Conservation (phyloP, 306 rosid species). For the Prunus armeniaca region DNA sequence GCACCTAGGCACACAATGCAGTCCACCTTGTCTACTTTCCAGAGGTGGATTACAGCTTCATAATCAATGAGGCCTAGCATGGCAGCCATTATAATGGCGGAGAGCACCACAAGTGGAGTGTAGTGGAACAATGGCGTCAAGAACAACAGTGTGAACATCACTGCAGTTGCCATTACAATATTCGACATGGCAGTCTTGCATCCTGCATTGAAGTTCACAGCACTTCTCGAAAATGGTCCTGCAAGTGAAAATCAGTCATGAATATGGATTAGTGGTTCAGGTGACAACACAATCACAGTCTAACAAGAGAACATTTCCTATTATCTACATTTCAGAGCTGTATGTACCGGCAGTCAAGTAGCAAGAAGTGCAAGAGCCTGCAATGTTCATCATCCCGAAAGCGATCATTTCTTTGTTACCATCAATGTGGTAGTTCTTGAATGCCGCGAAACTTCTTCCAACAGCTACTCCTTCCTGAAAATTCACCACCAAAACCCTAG, state of each 20-base stretch:
- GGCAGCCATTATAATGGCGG: conserved; percentile 46
- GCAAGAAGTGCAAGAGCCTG: conserved; percentile 56
- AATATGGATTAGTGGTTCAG: too few relatives aligned
- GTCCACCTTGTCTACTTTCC: conserved; percentile 48
- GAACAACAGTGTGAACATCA: conserved; percentile 46
- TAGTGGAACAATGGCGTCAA: conserved; percentile 46
- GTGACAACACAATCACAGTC: too few relatives aligned
- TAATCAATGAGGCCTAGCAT: conserved; percentile 42
- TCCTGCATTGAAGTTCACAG: conserved; percentile 57
- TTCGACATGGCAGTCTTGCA: conserved; percentile 49
- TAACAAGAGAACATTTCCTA: background rate
- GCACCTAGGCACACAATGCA: conserved; percentile 37
- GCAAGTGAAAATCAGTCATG: background rate
- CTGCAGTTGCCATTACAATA: conserved; percentile 41
- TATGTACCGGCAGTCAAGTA: conserved; percentile 42
- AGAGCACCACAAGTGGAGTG: conserved; percentile 50
- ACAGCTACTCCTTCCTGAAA: conserved; percentile 56
- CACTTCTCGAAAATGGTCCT: conserved; percentile 51
- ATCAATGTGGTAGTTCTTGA: conserved; percentile 46
- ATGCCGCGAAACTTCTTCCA: conserved; percentile 47
- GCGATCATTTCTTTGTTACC: conserved; percentile 60
- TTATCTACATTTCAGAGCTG: background rate
- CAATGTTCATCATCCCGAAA: conserved; percentile 52
- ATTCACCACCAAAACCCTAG: background rate
- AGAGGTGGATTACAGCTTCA: conserved; percentile 43